phyloP scores from a whole-genome alignment of 2,329 filamentous ascomycete genomes.

The Curvularia lunata region DNA sequence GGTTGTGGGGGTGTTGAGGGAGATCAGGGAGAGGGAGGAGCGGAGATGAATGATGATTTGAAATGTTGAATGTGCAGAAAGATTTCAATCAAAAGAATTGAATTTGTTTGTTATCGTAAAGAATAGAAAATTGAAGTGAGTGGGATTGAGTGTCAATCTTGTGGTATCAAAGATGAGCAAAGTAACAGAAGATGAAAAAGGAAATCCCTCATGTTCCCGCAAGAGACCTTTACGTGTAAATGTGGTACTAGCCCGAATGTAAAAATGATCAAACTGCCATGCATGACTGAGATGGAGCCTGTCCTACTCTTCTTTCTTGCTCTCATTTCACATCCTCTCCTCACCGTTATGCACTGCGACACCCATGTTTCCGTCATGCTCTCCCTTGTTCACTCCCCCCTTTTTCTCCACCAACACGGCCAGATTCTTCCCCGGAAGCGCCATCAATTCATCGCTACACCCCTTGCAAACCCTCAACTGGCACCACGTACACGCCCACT shows the following conservation, averaged over 20 bases:
- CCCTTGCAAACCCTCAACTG: slow-evolving; percentile 42
- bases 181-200: neutral
- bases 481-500: slow-evolving; percentile 49
- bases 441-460: slow-evolving; percentile 37
- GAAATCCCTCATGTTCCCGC: neutral
- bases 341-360: slow-evolving; percentile 11
- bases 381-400: slow-evolving; percentile 6
- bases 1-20: slow-evolving; percentile 36
- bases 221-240: neutral
- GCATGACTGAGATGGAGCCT: neutral
- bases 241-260: neutral
- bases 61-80: neutral
- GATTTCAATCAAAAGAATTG: neutral
- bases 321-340: slow-evolving; percentile 5
- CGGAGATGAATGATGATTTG: neutral
- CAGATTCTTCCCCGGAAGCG: slow-evolving; percentile 30
- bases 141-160: neutral
- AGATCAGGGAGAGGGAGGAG: slow-evolving; percentile 14
- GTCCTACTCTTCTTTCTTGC: neutral
- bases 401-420: slow-evolving; percentile 24
- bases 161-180: neutral
- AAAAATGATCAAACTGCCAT: neutral
- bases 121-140: neutral
- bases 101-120: neutral
- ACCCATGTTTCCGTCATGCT: neutral